Percentiles rank a stretch among this genome's conserved stretches.
Evolutionary conservation across 306 rosid genomes (phyloP).

Genomic region (Senna siamea): DNA sequence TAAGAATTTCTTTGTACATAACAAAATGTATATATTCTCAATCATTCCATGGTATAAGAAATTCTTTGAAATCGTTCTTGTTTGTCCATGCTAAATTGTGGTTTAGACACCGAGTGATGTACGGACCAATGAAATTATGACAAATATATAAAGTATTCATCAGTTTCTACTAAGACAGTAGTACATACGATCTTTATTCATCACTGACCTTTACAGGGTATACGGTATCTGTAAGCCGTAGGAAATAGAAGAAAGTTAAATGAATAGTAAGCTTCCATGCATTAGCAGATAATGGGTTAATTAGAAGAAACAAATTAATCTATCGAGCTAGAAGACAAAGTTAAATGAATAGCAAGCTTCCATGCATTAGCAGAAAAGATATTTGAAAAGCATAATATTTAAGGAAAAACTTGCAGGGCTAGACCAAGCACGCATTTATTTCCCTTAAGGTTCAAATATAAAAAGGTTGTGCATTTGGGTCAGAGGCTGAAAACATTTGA

Average conservation of each 20-base stretch:
- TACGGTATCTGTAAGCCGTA: background rate
- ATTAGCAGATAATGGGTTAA: conserved; percentile 8
- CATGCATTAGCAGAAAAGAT: conserved; percentile 11
- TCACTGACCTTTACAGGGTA: conserved; percentile 6
- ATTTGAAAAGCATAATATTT: conserved; percentile 6
- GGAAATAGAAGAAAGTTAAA: too few species aligned
- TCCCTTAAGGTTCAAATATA: conserved; percentile 29
- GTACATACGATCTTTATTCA: background rate
- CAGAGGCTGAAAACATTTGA: conserved; percentile 32
- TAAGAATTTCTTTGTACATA: too few species aligned
- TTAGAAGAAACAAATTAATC: background rate
- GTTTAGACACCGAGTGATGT: conserved; percentile 32
- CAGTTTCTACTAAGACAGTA: conserved; percentile 23
- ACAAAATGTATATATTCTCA: too few species aligned
- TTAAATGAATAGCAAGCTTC: too few species aligned
- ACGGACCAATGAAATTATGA: conserved; percentile 28
- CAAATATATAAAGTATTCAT: conserved; percentile 35
- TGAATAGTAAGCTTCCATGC: too few species aligned
- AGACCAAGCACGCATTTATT: conserved; percentile 43
- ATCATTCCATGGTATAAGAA: too few species aligned
- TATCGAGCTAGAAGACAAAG: conserved; percentile 26
- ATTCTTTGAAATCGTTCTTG: too few species aligned
- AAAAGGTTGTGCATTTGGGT: conserved; percentile 44
- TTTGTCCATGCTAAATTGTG: conserved; percentile 19
- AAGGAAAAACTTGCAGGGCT: too few species aligned